Percentiles rank a stretch among this genome's conserved stretches.
Conservation (phyloP, 108 stramenopile species). For the Pseudonitzschia multiseries region DNA sequence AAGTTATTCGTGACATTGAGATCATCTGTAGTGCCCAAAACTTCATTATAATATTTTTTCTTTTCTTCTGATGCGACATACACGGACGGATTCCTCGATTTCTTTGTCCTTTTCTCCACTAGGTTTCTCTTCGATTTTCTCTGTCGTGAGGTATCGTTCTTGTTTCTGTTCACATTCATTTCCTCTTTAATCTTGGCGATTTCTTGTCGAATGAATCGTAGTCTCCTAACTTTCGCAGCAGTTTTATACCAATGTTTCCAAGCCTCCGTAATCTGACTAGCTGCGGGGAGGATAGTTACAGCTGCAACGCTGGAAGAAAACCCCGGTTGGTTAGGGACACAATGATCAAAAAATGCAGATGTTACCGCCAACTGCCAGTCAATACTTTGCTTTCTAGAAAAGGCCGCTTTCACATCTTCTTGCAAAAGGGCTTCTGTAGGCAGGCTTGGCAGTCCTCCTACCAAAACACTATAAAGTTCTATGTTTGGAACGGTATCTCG, state of each 20-base stretch:
- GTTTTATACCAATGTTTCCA: slow-evolving; percentile 88
- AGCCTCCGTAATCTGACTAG: slow-evolving; percentile 62
- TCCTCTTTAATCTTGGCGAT: slow-evolving; percentile 22
- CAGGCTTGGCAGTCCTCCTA: slow-evolving; percentile 76
- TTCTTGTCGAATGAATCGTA: slow-evolving; percentile 65
- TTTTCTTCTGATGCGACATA: slow-evolving; percentile 11
- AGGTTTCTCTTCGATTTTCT: not conserved
- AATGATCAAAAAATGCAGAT: slow-evolving; percentile 81
- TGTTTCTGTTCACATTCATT: not conserved
- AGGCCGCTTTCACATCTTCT: slow-evolving; percentile 40
- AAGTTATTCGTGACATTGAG: slow-evolving; percentile 33
- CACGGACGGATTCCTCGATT: not conserved
- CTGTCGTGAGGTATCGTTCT: not conserved
- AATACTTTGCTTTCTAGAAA: slow-evolving; percentile 40
- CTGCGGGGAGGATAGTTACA: slow-evolving; percentile 79
- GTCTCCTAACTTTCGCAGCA: slow-evolving; percentile 64
- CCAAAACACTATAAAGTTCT: slow-evolving; percentile 78
- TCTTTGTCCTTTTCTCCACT: not conserved
- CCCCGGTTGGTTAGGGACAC: slow-evolving; percentile 84
- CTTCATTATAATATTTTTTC: slow-evolving; percentile 31
- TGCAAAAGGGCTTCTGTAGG: slow-evolving; percentile 45
- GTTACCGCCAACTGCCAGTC: slow-evolving; percentile 87
- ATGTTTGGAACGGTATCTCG: slow-evolving; percentile 82
- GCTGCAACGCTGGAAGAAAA: slow-evolving; percentile 84
- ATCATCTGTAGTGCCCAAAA: slow-evolving; percentile 30